Evolutionary conservation across 768 basidiomycete species (phyloP).

Genomic region (Auriculariales sp.): DNA sequence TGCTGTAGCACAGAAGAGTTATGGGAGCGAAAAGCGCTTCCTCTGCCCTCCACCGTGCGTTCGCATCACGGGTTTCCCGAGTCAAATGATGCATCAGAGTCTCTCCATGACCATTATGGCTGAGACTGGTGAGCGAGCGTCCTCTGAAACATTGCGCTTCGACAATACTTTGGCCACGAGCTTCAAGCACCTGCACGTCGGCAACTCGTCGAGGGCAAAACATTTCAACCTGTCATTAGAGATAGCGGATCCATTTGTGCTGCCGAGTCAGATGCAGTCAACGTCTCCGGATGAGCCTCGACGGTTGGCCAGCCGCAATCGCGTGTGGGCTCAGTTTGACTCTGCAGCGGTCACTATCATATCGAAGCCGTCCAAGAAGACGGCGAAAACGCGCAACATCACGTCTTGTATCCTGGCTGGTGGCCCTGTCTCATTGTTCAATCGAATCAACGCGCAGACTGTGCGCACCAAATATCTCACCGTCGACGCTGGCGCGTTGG

Average conservation of each 20-base stretch:
- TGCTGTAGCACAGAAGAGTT: conserved; percentile 90
- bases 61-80: conserved; percentile 78
- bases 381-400: conserved; percentile 86
- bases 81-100: conserved; percentile 69
- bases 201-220: conserved; percentile 78
- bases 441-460: conserved; percentile 92
- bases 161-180: conserved; percentile 76
- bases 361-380: conserved; percentile 95
- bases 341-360: conserved; percentile 89
- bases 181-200: conserved; percentile 87
- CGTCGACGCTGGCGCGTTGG: conserved; percentile 67
- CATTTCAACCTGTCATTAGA: conserved; percentile 78
- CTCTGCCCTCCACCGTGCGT: conserved; percentile 89
- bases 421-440: conserved; percentile 84
- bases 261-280: conserved; percentile 22
- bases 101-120: conserved; percentile 78
- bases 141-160: conserved; percentile 76
- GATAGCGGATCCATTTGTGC: conserved; percentile 48
- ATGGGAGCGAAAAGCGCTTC: conserved; percentile 90
- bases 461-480: conserved; percentile 97
- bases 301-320: conserved; percentile 27
- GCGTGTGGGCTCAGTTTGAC: conserved; percentile 83
- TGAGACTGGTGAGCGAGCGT: conserved; percentile 68
- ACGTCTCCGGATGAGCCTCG: conserved; percentile 6
- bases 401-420: conserved; percentile 82